Evolutionary conservation across 306 rosid genomes (phyloP).

Genomic region (Cicer chorassanicum): DNA sequence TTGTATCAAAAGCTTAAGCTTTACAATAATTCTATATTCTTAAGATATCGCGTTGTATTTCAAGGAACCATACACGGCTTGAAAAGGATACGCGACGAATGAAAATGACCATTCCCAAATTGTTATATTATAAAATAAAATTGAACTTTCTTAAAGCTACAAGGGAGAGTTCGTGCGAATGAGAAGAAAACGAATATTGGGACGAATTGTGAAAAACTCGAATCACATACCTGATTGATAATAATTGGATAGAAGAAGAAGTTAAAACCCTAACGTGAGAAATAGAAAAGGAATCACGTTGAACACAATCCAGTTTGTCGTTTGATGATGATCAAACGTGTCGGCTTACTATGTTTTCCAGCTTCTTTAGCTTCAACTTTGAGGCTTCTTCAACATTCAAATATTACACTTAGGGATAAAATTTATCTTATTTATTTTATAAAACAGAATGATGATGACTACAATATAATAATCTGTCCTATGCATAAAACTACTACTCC

Average conservation of each 20-base stretch:
- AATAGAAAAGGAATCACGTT: background rate
- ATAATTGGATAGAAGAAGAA: constrained; percentile 2
- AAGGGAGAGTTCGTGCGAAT: constrained; percentile 14
- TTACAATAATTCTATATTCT: background rate
- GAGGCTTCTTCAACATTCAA: no score
- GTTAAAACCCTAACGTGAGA: constrained; percentile 46
- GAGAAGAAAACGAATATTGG: background rate
- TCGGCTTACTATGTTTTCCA: no score
- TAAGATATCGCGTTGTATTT: background rate
- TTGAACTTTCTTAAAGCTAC: background rate
- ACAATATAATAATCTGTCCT: no score
- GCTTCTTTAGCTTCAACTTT: no score
- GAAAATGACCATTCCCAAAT: background rate
- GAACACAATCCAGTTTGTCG: background rate
- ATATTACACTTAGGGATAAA: no score
- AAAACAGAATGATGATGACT: no score
- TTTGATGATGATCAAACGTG: no score
- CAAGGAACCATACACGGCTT: constrained; percentile 14
- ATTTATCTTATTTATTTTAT: no score
- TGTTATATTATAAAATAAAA: background rate
- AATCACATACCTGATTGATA: constrained; percentile 18
- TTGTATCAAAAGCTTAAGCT: background rate
- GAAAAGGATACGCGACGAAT: background rate
- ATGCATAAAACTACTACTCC: no score
- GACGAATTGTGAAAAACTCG: background rate